phyloP scores from a whole-genome alignment of 352 stramenopile species.

The Globisporangium middletonii region DNA sequence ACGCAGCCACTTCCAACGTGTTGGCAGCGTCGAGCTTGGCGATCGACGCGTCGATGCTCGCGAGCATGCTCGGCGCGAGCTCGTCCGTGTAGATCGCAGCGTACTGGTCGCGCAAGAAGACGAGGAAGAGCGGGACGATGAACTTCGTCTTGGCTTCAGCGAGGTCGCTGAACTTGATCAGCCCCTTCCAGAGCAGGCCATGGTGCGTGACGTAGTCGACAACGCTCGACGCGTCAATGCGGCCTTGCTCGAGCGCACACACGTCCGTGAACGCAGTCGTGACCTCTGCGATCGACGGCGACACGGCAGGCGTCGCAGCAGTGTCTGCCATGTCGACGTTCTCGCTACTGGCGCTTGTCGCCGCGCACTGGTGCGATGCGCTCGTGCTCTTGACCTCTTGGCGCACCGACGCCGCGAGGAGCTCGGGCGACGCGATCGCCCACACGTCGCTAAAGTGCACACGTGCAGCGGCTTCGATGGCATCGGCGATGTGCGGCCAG shows the following conservation, averaged over 20 bases:
- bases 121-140: constrained; percentile 79
- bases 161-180: constrained; percentile 66
- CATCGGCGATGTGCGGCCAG: constrained; percentile 74
- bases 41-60: constrained; percentile 43
- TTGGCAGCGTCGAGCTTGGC: constrained; percentile 28
- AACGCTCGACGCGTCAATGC: constrained; percentile 31
- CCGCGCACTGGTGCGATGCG: background rate
- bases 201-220: constrained; percentile 76
- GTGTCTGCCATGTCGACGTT: background rate
- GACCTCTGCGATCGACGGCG: constrained; percentile 24
- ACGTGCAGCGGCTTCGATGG: constrained; percentile 47
- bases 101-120: constrained; percentile 83
- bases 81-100: constrained; percentile 68
- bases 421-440: constrained; percentile 46
- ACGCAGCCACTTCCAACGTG: constrained; percentile 15
- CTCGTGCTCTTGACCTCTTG: constrained; percentile 22
- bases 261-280: constrained; percentile 41
- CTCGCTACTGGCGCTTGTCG: background rate
- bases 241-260: constrained; percentile 49
- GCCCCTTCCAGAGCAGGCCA: constrained; percentile 71
- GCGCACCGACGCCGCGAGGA: constrained; percentile 37
- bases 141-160: constrained; percentile 85
- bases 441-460: constrained; percentile 63
- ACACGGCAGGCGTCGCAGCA: background rate
- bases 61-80: constrained; percentile 30